Conservation (phyloP, 2,329 filamentous ascomycete species). For the Venturia oleaginea region DNA sequence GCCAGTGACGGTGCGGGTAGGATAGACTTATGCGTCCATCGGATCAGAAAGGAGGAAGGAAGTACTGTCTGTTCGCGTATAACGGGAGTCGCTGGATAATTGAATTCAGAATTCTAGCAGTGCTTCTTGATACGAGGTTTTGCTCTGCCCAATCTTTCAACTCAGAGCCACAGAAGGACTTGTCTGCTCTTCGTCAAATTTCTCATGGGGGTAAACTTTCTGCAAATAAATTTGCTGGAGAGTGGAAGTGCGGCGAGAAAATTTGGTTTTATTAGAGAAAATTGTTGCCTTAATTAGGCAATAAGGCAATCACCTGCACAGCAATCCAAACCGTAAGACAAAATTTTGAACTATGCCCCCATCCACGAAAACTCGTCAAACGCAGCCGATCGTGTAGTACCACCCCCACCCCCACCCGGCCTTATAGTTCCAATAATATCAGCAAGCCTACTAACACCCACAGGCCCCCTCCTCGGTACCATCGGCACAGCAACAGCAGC, state of each 20-base stretch:
- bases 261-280: neutral
- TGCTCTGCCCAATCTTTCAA: constrained; percentile 7
- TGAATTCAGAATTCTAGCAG: neutral
- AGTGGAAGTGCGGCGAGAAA: neutral
- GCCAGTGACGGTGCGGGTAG: neutral
- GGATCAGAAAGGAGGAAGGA: neutral
- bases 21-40: constrained; percentile 8
- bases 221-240: constrained; percentile 2
- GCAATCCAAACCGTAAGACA: neutral
- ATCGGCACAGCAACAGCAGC: neutral
- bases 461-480: neutral
- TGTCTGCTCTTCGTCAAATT: constrained; percentile 11
- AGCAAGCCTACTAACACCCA: neutral
- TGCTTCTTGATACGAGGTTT: constrained; percentile 9
- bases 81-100: constrained; percentile 8
- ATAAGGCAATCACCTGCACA: neutral
- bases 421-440: too few relatives aligned
- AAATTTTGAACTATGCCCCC: neutral
- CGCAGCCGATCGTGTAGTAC: neutral
- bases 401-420: neutral
- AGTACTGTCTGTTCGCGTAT: neutral
- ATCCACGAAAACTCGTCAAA: neutral
- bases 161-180: constrained; percentile 8
- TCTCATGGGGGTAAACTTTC: constrained; percentile 9
- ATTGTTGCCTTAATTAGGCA: too few relatives aligned